These are phyloP conservation scores for Persicaria tinctoria DNA, from an alignment of 148 eudicot genomes.

Conservation along the genomic window DNA sequence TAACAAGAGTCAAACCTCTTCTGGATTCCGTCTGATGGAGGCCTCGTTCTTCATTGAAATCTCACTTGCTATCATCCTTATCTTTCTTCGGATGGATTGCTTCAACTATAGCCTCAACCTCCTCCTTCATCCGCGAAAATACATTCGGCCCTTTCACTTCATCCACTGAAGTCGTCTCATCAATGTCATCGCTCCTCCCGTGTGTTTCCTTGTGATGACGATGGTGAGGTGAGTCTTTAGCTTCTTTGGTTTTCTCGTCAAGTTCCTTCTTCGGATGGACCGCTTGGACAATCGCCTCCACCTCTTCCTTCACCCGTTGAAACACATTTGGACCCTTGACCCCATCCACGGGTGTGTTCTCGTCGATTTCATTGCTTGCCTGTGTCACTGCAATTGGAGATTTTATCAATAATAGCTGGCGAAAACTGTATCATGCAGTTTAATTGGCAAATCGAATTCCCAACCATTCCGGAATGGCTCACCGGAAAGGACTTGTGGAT, in stretches of 20 bases:
- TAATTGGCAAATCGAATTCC: no score
- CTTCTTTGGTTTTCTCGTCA: not conserved
- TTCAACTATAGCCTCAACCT: conserved; percentile 68
- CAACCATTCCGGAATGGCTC: no score
- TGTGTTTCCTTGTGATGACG: conserved; percentile 75
- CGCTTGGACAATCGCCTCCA: conserved; percentile 59
- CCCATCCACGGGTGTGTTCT: conserved; percentile 46
- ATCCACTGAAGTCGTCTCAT: conserved; percentile 51
- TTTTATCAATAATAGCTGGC: not conserved
- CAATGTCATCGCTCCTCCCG: conserved; percentile 69
- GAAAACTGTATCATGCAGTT: not conserved
- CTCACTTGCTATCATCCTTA: conserved; percentile 13
- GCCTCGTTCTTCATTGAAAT: not conserved
- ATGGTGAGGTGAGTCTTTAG: conserved; percentile 29
- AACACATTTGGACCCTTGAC: conserved; percentile 66
- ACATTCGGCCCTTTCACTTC: conserved; percentile 69
- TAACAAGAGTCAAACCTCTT: not conserved
- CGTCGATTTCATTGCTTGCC: conserved; percentile 60
- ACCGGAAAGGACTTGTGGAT: no score
- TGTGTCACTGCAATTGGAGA: not conserved
- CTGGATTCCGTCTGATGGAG: not conserved
- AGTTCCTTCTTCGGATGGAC: conserved; percentile 53
- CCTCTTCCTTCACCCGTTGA: conserved; percentile 71
- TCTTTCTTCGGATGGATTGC: conserved; percentile 59
- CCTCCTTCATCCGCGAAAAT: conserved; percentile 73